phyloP scores from a whole-genome alignment of 2,329 filamentous ascomycete species.

The Epichloe scottii region DNA sequence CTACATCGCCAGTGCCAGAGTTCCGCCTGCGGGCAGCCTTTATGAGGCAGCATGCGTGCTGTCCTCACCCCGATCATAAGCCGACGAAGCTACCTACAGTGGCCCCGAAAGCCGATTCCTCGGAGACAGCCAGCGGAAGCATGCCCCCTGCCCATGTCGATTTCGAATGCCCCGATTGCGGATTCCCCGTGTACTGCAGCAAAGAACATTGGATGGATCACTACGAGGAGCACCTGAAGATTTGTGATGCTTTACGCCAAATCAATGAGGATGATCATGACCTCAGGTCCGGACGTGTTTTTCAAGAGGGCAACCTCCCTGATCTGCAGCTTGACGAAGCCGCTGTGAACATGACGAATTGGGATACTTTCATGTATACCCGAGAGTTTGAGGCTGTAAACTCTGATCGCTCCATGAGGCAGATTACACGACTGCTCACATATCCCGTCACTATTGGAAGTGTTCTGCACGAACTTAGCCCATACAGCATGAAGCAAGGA shows the following conservation, averaged over 20 bases:
- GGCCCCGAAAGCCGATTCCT: constrained; percentile 49
- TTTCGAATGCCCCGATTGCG: constrained; percentile 94
- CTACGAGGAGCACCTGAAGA: constrained; percentile 82
- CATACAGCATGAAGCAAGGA: constrained; percentile 67
- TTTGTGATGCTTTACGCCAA: constrained; percentile 82
- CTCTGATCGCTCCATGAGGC: constrained; percentile 78
- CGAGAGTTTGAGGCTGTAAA: constrained; percentile 86
- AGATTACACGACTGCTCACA: constrained; percentile 84
- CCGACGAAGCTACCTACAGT: constrained; percentile 57
- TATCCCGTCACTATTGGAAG: constrained; percentile 89
- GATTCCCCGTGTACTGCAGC: constrained; percentile 84
- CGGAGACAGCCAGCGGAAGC: constrained; percentile 39
- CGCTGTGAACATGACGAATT: constrained; percentile 93
- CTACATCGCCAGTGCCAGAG: constrained; percentile 73
- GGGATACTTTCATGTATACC: constrained; percentile 94
- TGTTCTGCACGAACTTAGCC: constrained; percentile 85
- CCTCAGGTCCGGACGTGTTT: constrained; percentile 76
- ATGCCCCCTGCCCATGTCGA: constrained; percentile 68
- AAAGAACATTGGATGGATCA: constrained; percentile 94
- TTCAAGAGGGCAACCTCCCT: constrained; percentile 88
- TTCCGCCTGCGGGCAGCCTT: constrained; percentile 81
- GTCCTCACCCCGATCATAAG: constrained; percentile 79
- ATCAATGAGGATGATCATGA: constrained; percentile 99
- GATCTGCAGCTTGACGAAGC: constrained; percentile 84
- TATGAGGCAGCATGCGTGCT: constrained; percentile 87